Evolutionary conservation across 129 eudicot genomes (phyloP).

Genomic region (Oenanthe sinensis): DNA sequence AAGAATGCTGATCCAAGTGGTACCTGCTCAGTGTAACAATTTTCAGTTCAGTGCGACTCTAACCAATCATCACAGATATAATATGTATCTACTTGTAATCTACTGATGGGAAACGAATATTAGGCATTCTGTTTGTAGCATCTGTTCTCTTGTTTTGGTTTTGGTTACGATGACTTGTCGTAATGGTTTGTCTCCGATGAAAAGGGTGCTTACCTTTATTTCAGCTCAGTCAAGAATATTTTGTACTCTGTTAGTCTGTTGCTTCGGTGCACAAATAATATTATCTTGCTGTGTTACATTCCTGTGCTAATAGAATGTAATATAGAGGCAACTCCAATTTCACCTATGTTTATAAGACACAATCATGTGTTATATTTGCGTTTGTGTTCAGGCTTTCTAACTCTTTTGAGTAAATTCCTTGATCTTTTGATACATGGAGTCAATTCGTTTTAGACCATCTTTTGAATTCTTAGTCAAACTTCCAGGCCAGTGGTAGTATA

Average conservation of each 20-base stretch:
- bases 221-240: no score
- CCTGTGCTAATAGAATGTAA: background rate
- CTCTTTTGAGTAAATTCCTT: background rate
- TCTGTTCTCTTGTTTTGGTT: background rate
- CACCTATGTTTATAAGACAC: background rate
- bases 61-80: background rate
- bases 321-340: background rate
- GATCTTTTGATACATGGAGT: background rate
- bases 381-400: background rate
- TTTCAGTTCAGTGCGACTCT: background rate
- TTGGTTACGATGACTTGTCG: background rate
- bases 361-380: background rate
- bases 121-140: background rate
- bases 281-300: background rate
- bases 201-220: no score
- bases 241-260: background rate
- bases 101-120: background rate
- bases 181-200: background rate
- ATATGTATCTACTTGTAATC: background rate
- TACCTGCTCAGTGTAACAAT: constrained; percentile 26
- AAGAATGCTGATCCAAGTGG: constrained; percentile 58
- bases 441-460: background rate
- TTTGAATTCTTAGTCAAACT: background rate
- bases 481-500: background rate
- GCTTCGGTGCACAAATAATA: background rate